These are phyloP conservation scores for Lithospermum erythrorhizon DNA, from an alignment of 257 asterid species.

Conservation along the genomic window DNA sequence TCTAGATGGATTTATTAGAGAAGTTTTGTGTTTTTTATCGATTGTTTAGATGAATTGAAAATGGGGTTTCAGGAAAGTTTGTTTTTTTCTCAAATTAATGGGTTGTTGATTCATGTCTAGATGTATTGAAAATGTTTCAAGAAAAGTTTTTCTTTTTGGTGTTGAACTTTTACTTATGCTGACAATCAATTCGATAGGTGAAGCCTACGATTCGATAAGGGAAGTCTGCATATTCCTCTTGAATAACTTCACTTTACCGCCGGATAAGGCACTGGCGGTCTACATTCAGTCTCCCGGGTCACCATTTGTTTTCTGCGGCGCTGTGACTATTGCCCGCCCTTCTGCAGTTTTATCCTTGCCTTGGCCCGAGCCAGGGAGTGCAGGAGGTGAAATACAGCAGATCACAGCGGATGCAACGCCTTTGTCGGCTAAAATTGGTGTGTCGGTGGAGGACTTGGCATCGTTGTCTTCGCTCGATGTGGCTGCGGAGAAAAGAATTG, in stretches of 20 bases:
- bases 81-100: no score
- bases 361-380: constrained; percentile 71
- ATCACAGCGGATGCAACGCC: constrained; percentile 57
- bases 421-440: constrained; percentile 68
- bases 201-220: constrained; percentile 67
- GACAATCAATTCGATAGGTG: constrained; percentile 24
- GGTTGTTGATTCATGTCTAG: no score
- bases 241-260: constrained; percentile 69
- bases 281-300: constrained; percentile 91
- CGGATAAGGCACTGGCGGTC: constrained; percentile 85
- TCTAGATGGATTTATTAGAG: no score
- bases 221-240: constrained; percentile 84
- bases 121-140: no score
- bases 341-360: constrained; percentile 83
- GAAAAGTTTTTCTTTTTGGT: no score
- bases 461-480: constrained; percentile 77
- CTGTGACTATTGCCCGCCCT: constrained; percentile 70
- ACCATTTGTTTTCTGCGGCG: constrained; percentile 83
- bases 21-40: no score
- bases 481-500: constrained; percentile 74
- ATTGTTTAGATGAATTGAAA: no score
- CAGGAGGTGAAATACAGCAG: constrained; percentile 31
- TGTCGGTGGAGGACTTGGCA: constrained; percentile 78
- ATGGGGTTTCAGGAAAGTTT: no score
- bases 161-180: background rate